A percentile compares a stretch with the other conserved stretches of the same genome.
Evolutionary conservation across 805 yeast species (phyloP).

Genomic region (Candida ipomoeae): DNA sequence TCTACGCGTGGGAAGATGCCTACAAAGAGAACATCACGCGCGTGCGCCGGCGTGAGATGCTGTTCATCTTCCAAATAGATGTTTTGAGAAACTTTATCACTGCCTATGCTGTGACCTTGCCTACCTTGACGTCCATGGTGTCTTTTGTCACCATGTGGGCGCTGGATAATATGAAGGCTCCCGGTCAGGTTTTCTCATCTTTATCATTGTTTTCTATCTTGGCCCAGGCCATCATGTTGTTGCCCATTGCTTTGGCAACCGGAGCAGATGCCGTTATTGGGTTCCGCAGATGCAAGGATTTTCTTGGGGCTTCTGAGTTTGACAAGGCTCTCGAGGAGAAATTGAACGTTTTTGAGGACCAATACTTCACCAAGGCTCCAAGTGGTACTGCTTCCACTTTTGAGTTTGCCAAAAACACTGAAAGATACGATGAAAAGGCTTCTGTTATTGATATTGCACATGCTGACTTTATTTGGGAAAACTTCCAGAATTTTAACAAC

Average conservation of each 20-base stretch:
- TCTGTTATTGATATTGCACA: slow-evolving; percentile 8
- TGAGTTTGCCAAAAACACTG: neutral
- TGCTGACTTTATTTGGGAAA: slow-evolving; percentile 17
- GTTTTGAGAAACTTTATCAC: slow-evolving; percentile 40
- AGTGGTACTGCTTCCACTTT: neutral
- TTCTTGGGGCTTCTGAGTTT: slow-evolving; percentile 19
- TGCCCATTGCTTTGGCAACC: slow-evolving; percentile 42
- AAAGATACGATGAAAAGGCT: neutral
- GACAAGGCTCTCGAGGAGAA: slow-evolving; percentile 10
- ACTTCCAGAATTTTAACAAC: slow-evolving; percentile 3
- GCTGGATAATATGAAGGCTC: slow-evolving; percentile 34
- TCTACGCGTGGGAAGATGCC: slow-evolving; percentile 45
- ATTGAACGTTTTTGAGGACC: slow-evolving; percentile 7
- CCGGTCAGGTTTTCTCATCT: slow-evolving; percentile 41
- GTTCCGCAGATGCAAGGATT: slow-evolving; percentile 25
- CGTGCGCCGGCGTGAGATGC: slow-evolving; percentile 40
- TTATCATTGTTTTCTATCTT: slow-evolving; percentile 40
- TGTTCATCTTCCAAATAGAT: slow-evolving; percentile 37
- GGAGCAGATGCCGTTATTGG: slow-evolving; percentile 45
- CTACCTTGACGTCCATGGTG: slow-evolving; percentile 42
- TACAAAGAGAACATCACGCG: slow-evolving; percentile 33
- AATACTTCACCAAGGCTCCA: slow-evolving; percentile 8
- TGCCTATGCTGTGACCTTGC: slow-evolving; percentile 42
- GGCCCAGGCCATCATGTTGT: slow-evolving; percentile 41
- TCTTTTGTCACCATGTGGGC: slow-evolving; percentile 45